These are phyloP conservation scores for Lichtheimia ornata DNA, from an alignment of 371 early-diverging fungal genomes.

Conservation along the genomic window DNA sequence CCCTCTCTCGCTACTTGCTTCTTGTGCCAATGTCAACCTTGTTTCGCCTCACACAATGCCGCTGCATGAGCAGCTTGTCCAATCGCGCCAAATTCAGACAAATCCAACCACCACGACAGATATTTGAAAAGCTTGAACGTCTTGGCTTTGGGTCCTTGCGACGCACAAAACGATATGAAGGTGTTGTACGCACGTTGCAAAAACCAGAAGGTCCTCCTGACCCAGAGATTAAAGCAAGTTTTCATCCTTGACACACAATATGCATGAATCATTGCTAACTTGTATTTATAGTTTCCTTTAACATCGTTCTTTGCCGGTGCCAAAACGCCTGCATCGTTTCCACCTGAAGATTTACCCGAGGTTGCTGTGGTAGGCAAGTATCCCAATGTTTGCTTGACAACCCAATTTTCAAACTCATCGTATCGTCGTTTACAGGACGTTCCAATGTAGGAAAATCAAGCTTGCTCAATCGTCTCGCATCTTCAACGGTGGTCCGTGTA, in stretches of 20 bases:
- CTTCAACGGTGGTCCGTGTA: constrained; percentile 60
- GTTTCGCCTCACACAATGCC: background rate
- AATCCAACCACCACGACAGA: constrained; percentile 36
- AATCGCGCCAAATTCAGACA: constrained; percentile 52
- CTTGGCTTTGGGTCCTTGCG: constrained; percentile 46
- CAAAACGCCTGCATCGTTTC: constrained; percentile 60
- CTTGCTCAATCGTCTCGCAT: constrained; percentile 69
- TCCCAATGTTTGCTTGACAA: background rate
- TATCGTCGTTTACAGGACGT: no score
- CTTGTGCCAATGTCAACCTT: constrained; percentile 2
- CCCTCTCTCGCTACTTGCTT: no score
- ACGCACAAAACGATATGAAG: constrained; percentile 36
- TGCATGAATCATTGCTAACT: background rate
- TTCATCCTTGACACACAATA: background rate
- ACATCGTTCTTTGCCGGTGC: constrained; percentile 75
- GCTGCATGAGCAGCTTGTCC: constrained; percentile 23
- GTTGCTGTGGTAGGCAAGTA: constrained; percentile 65
- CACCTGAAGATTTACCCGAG: constrained; percentile 59
- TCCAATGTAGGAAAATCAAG: constrained; percentile 84
- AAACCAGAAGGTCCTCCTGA: constrained; percentile 20
- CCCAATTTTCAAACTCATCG: background rate
- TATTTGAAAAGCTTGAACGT: constrained; percentile 44
- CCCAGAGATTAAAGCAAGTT: constrained; percentile 32
- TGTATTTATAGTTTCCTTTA: constrained; percentile 47
- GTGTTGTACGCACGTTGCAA: constrained; percentile 10